Evolutionary conservation across 768 basidiomycete species (phyloP).

Genomic region (Crepidotus variabilis): DNA sequence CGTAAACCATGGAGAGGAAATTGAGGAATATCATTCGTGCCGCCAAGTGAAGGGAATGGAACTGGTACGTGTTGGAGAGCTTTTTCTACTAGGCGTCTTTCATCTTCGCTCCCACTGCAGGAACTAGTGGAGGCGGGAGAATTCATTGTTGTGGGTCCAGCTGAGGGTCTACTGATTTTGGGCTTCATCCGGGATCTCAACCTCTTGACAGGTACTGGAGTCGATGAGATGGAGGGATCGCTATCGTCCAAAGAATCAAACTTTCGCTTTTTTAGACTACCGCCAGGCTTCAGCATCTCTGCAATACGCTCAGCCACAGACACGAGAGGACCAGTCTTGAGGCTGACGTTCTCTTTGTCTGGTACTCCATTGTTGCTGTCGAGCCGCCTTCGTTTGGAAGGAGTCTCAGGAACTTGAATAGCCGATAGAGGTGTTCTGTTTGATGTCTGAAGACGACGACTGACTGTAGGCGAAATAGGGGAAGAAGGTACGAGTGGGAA

Average conservation of each 20-base stretch:
- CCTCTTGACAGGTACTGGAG: constrained; percentile 13
- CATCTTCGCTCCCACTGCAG: constrained; percentile 29
- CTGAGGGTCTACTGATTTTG: constrained; percentile 1
- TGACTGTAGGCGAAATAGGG: constrained; percentile 21
- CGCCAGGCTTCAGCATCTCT: constrained; percentile 13
- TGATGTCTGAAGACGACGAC: constrained; percentile 6
- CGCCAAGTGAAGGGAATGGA: constrained; percentile 8
- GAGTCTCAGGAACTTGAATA: constrained; percentile 19
- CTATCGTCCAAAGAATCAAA: neutral
- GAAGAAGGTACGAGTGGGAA: constrained; percentile 21
- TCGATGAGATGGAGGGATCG: neutral
- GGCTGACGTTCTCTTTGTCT: constrained; percentile 59
- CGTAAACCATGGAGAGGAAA: too few relatives aligned
- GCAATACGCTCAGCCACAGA: constrained; percentile 40
- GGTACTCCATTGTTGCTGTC: constrained; percentile 28
- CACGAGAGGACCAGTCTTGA: constrained; percentile 14
- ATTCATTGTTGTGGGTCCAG: constrained; percentile 1
- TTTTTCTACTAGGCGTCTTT: constrained; percentile 17
- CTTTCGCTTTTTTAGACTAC: constrained; percentile 3
- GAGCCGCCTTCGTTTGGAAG: constrained; percentile 27
- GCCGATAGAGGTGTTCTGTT: constrained; percentile 17
- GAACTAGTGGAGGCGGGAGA: constrained; percentile 1
- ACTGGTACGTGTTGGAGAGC: constrained; percentile 1
- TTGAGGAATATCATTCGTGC: neutral
- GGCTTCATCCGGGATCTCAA: constrained; percentile 18